Conservation (phyloP, 2,329 filamentous ascomycete genomes). For the Aspergillus ochraceus region DNA sequence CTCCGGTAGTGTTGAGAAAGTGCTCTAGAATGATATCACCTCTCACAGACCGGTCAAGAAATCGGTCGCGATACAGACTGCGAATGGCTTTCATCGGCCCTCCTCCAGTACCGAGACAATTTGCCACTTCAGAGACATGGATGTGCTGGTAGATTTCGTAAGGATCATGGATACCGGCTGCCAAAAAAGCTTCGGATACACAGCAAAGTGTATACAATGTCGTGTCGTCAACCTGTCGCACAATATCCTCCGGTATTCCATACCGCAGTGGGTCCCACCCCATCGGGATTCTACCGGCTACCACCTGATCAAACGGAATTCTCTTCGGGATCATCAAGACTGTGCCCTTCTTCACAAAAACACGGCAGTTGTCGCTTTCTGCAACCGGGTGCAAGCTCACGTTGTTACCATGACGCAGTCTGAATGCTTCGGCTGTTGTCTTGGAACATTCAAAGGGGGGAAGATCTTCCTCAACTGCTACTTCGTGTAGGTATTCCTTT, state of each 20-base stretch:
- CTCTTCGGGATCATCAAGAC: conserved; percentile 65
- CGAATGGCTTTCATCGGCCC: conserved; percentile 85
- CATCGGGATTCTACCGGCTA: conserved; percentile 56
- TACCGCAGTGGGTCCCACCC: conserved; percentile 95
- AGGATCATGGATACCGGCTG: conserved; percentile 90
- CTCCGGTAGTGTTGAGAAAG: conserved; percentile 98
- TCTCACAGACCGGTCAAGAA: conserved; percentile 61
- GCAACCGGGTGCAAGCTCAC: conserved; percentile 59
- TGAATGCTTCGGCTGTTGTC: conserved; percentile 18
- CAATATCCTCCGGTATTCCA: conserved; percentile 91
- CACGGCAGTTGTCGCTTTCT: conserved; percentile 84
- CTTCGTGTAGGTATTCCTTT: conserved; percentile 93
- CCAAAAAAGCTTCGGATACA: conserved; percentile 67
- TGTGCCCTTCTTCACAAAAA: conserved; percentile 67
- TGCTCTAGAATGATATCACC: conserved; percentile 92
- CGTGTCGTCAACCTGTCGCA: conserved; percentile 44
- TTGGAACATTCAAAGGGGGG: conserved; percentile 18
- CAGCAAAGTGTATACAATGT: conserved; percentile 23
- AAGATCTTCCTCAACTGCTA: conserved; percentile 69
- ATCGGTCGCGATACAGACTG: conserved; percentile 96
- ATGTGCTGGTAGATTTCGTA: conserved; percentile 99
- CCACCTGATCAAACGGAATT: conserved; percentile 17
- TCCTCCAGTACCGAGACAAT: conserved; percentile 95
- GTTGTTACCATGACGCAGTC: conserved; percentile 36
- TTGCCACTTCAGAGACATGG: conserved; percentile 92